phyloP scores from a whole-genome alignment of 305 asterid species.

The Solanum chacoense region DNA sequence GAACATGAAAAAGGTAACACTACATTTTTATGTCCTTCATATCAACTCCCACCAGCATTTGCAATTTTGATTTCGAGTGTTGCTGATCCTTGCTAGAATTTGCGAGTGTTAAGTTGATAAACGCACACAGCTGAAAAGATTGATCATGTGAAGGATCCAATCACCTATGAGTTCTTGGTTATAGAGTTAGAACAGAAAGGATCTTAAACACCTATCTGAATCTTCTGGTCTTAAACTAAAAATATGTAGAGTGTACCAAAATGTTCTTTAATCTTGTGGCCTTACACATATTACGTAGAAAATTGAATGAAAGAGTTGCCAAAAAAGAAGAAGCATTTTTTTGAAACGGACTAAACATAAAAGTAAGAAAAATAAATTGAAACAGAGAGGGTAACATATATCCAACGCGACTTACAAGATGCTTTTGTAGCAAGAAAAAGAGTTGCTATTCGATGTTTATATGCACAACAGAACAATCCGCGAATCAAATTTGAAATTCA shows the following conservation, averaged over 20 bases:
- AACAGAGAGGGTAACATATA: neutral
- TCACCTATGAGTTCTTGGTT: neutral
- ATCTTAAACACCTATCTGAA: neutral
- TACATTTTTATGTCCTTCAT: neutral
- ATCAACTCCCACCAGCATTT: neutral
- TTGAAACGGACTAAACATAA: neutral
- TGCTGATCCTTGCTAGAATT: neutral
- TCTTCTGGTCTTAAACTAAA: neutral
- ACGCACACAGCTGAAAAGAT: neutral
- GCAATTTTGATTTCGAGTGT: neutral
- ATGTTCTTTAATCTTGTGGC: neutral
- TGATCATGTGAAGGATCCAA: neutral
- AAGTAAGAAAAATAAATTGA: neutral
- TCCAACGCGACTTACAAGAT: neutral
- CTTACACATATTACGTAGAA: neutral
- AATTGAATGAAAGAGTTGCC: neutral
- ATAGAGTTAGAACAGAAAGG: neutral
- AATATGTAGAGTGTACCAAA: neutral
- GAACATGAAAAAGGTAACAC: slow-evolving; percentile 62
- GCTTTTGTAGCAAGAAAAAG: neutral
- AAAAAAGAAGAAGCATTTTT: neutral
- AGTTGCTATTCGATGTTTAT: neutral
- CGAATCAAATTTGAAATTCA: neutral
- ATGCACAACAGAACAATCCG: neutral
- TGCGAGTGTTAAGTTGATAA: neutral